phyloP scores from a whole-genome alignment of 2,329 filamentous ascomycete genomes.

The Graphiopsis chlorocephala region DNA sequence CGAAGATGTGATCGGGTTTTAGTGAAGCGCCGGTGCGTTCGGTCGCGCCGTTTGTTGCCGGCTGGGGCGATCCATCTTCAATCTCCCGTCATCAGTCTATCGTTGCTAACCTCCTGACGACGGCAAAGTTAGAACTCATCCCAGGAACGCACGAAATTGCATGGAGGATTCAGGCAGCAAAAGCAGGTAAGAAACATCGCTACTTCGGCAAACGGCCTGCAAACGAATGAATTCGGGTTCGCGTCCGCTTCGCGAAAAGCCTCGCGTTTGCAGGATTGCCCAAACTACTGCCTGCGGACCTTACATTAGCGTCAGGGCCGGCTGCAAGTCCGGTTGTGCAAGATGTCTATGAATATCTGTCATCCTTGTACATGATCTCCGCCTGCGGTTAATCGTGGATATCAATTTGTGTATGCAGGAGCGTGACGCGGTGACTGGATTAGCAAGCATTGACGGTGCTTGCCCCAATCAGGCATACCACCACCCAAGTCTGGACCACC shows the following conservation, averaged over 20 bases:
- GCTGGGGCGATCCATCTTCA: background rate
- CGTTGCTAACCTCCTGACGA: background rate
- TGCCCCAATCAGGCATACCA: background rate
- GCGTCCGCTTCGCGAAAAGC: background rate
- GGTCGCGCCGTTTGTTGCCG: background rate
- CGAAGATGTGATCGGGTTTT: background rate
- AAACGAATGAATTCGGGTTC: background rate
- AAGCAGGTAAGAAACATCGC: background rate
- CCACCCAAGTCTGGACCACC: background rate
- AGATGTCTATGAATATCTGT: slow-evolving; percentile 3
- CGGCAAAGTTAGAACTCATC: background rate
- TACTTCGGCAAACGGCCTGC: background rate
- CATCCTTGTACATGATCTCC: background rate
- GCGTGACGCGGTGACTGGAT: background rate
- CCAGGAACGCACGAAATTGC: no score
- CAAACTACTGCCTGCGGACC: background rate
- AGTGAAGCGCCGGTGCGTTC: background rate
- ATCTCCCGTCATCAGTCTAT: background rate
- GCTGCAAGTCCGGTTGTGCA: slow-evolving; percentile 2
- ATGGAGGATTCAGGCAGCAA: background rate
- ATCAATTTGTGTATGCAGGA: background rate
- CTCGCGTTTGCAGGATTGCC: background rate
- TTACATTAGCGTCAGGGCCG: slow-evolving; percentile 7
- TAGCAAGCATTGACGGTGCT: background rate
- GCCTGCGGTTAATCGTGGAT: background rate